phyloP scores from a whole-genome alignment of 2,329 filamentous ascomycete genomes.

The Fusarium acutatum region DNA sequence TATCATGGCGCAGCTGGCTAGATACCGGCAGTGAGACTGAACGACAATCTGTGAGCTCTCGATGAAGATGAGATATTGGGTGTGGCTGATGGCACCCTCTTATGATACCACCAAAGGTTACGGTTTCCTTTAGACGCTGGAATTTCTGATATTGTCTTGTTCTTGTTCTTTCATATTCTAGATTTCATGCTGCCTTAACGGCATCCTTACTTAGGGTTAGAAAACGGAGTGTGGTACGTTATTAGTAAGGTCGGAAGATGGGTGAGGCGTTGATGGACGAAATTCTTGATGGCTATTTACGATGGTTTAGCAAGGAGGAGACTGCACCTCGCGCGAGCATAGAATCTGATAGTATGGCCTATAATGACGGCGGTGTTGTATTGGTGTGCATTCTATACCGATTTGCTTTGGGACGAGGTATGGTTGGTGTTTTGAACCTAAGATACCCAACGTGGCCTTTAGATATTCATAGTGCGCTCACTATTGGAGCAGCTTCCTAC shows the following conservation, averaged over 20 bases:
- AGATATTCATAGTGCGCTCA: conserved; percentile 5
- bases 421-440: conserved; percentile 4
- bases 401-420: conserved; percentile 7
- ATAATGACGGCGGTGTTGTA: conserved; percentile 17
- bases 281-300: neutral
- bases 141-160: conserved; percentile 5
- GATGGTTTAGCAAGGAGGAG: neutral
- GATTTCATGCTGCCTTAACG: conserved; percentile 2
- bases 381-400: conserved; percentile 2
- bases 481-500: neutral
- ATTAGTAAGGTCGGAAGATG: conserved; percentile 1
- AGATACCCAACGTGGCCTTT: conserved; percentile 12
- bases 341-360: conserved; percentile 25
- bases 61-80: neutral
- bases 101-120: conserved; percentile 28
- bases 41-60: neutral
- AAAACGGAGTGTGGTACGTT: conserved; percentile 1
- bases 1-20: conserved; percentile 77
- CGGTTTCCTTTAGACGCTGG: conserved; percentile 18
- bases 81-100: conserved; percentile 12
- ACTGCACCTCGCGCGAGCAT: conserved; percentile 3
- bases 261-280: conserved; percentile 30
- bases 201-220: conserved; percentile 12
- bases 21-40: conserved; percentile 62
- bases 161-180: conserved; percentile 20